Evolutionary conservation across 2,329 filamentous ascomycete genomes (phyloP), one percentile per base, ranked within the genome.

Genomic region (Trichoderma lentiforme): DNA sequence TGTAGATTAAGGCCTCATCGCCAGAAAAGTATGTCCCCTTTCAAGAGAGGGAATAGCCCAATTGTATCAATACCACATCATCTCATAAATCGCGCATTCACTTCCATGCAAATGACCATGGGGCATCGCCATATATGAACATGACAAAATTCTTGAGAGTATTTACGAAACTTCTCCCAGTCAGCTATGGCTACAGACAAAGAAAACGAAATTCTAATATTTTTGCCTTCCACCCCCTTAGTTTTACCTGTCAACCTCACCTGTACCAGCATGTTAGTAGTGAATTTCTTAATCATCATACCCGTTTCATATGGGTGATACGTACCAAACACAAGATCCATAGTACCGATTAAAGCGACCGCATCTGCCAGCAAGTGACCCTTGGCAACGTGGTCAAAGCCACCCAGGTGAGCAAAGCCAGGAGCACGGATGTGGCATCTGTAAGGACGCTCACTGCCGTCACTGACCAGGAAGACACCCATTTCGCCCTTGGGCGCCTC

Each of bases 401-500:
- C 95, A 79, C 89, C 90, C 83, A 99, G 84, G 84, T 99, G 97
- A 75, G 96, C 96, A 80, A 99, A 99, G 74, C 96, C 96, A 72
- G 96, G 96, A 47, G 97, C 95, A 78, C 96, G 91, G 78, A 99
- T 98, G 86, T 98, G 97, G 85, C 96, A 98, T 79, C 97, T 89
- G 86, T 99, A 99, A 61, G 96, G 96, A 80, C 96, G 88, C 88
- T 99, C 96, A 81, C 91, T 96, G 75, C 96, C 96, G 81, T 99
- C 96, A 81, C 93, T 97, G 79, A 99, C 96, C 66, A 99, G 85
- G 82, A 92, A 99, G 58, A 99, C 96, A 82, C 92, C 96, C 96
- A 99, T 99, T 86, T 99, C 96, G 78, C 96, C 96, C 91, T 99
- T 99, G 73, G 96, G 96, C n/a, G 97, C 96, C 87, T 99, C 96